Evolutionary conservation across 257 asterid species (phyloP), one percentile per base, ranked within the genome.

Genomic region (Plantago major): DNA sequence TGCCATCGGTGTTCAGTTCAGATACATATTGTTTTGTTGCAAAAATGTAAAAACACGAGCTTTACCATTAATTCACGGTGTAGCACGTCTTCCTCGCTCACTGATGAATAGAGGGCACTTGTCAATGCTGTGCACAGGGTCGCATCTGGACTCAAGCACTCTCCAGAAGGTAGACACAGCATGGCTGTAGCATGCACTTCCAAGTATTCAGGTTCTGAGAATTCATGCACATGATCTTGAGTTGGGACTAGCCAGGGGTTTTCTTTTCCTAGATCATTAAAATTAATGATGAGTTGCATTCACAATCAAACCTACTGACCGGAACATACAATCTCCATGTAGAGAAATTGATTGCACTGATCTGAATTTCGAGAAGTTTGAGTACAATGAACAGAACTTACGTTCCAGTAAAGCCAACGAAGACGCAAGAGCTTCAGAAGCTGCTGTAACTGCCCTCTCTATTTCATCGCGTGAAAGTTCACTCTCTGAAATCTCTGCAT

Each of bases 111-210:
- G 51, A 92, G 83, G 56, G 97, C 91, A 63, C 99, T 89, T 66
- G 75, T 81, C 81, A 92, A 75, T 13, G 94, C 73, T 50, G 99
- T 78, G 77, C 96, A 86, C 80, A 84, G 67, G 13, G 90, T 92
- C 60, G 91, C 89, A 79, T 92, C 97, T 10, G 96, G 97, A 57
- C 74, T 45, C 87, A 89, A 67, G 75, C 86, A 86, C 74, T 89
- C 96, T 50, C 97, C 99, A 71, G 97, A 80, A 68, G 97, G 90
- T 52, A 75, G 75, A 73, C 85, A 86, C 42, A 92, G 76, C 69
- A 79, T 76, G 7, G 95, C 97, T 43, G 90, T 83, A 63, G 96
- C 97, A 74, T 86, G 97, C 76, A 92, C 77, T 76, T 92, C 95
- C 63, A 92, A 84, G 78, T 81, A 92, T 42, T 80, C 72, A 37